These are phyloP conservation scores for Dalbergia oliveri DNA, from an alignment of 306 rosid species.

Conservation along the genomic window DNA sequence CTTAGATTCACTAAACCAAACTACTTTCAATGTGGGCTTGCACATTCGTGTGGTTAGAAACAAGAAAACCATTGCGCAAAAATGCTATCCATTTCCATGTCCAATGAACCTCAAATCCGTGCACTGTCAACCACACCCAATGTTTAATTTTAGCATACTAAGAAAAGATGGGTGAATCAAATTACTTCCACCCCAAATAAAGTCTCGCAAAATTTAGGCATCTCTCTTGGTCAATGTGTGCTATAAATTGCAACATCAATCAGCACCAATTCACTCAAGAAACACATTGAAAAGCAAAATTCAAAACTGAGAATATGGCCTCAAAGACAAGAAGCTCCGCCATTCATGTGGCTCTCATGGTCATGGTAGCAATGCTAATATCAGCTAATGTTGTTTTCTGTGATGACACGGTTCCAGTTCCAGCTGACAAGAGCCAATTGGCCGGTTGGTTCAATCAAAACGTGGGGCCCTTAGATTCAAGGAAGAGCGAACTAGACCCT, in stretches of 20 bases:
- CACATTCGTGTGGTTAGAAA: slow-evolving; percentile 8
- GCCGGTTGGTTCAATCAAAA: slow-evolving; percentile 53
- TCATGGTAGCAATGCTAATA: slow-evolving; percentile 5
- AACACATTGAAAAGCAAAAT: background rate
- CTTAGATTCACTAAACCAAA: background rate
- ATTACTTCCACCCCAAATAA: background rate
- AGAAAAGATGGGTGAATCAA: slow-evolving; percentile 8
- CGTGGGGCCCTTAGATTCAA: background rate
- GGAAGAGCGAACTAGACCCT: slow-evolving; percentile 50
- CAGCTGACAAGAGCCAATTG: slow-evolving; percentile 40
- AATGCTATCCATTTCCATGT: background rate
- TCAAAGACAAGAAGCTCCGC: slow-evolving; percentile 24
- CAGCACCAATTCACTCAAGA: background rate
- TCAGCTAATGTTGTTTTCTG: slow-evolving; percentile 25
- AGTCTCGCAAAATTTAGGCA: background rate
- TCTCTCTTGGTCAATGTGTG: background rate
- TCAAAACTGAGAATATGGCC: slow-evolving; percentile 30
- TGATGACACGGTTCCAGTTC: slow-evolving; percentile 37
- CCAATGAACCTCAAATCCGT: slow-evolving; percentile 1
- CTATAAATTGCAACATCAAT: slow-evolving; percentile 18
- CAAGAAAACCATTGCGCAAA: background rate
- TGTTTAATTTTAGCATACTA: slow-evolving; percentile 7
- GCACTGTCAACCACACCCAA: background rate
- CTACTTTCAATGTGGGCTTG: background rate
- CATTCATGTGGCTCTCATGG: slow-evolving; percentile 24